These are phyloP conservation scores for Fusarium sp. DNA, from an alignment of 2,329 filamentous ascomycete genomes.

Conservation along the genomic window DNA sequence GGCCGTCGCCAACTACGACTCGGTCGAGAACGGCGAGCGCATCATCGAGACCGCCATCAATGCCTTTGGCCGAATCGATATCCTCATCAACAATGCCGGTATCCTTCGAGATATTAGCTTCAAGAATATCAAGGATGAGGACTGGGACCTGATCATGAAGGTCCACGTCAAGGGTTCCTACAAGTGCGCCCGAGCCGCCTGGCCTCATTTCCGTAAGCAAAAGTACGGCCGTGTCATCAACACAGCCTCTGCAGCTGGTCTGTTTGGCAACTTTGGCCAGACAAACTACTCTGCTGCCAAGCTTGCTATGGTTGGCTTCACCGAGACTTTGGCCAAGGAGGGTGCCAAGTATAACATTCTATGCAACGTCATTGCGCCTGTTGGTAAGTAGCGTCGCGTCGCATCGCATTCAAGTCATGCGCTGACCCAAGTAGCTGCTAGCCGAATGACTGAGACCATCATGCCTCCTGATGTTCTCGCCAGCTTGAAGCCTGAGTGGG, in stretches of 20 bases:
- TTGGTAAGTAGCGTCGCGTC: conserved; percentile 56
- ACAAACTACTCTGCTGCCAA: conserved; percentile 98
- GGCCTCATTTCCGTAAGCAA: conserved; percentile 98
- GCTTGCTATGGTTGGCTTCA: conserved; percentile 94
- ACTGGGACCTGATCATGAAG: conserved; percentile 95
- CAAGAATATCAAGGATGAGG: conserved; percentile 97
- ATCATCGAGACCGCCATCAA: conserved; percentile 92
- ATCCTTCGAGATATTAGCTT: conserved; percentile 96
- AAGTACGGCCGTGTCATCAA: conserved; percentile 98
- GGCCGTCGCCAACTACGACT: conserved; percentile 97
- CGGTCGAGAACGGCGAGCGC: conserved; percentile 89
- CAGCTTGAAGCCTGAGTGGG: conserved; percentile 90
- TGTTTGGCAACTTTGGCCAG: conserved; percentile 97
- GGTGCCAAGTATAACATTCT: conserved; percentile 98
- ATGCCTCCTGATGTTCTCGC: conserved; percentile 94
- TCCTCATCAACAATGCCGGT: conserved; percentile 98
- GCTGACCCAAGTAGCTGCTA: conserved; percentile 70
- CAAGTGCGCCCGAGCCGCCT: conserved; percentile 94
- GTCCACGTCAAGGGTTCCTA: conserved; percentile 95
- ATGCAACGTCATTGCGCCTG: conserved; percentile 93
- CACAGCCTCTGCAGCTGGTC: conserved; percentile 93
- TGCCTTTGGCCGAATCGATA: conserved; percentile 85
- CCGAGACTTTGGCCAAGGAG: conserved; percentile 97
- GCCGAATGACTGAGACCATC: conserved; percentile 93
- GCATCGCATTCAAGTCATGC: not conserved